These are phyloP conservation scores for Talaromyces marneffei DNA, from an alignment of 2,329 filamentous ascomycete species.

Conservation along the genomic window DNA sequence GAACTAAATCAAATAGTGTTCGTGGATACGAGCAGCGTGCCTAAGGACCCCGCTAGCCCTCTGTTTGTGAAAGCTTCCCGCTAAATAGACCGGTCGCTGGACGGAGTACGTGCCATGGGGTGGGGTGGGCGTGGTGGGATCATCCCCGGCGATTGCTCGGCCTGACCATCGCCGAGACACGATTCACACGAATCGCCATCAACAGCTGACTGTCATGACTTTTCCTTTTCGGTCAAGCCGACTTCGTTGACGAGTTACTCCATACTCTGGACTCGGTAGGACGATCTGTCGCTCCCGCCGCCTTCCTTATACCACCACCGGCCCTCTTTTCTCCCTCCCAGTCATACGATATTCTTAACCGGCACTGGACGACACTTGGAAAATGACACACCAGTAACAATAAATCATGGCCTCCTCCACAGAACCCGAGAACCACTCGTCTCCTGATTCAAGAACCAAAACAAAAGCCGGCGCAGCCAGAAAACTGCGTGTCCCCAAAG, in stretches of 20 bases:
- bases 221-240: too few species aligned
- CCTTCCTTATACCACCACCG: background rate
- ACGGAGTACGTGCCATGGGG: too few species aligned
- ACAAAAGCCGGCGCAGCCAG: conserved; percentile 11
- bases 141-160: background rate
- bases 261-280: too few species aligned
- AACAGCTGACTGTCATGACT: background rate
- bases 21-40: background rate
- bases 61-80: too few species aligned
- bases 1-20: background rate
- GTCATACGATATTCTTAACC: background rate
- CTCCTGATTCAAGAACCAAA: background rate
- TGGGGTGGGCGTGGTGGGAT: too few species aligned
- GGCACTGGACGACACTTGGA: background rate
- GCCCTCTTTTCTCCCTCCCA: background rate
- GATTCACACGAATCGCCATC: background rate
- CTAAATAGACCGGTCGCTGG: too few species aligned
- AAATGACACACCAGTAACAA: background rate
- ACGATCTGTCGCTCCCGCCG: background rate
- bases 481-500: conserved; percentile 42
- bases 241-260: too few species aligned
- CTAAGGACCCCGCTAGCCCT: too few species aligned
- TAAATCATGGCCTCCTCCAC: conserved; percentile 1
- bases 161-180: background rate
- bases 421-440: background rate